These are phyloP conservation scores for Talaromyces sp. DNA, from an alignment of 2,329 filamentous ascomycete genomes.

Conservation along the genomic window DNA sequence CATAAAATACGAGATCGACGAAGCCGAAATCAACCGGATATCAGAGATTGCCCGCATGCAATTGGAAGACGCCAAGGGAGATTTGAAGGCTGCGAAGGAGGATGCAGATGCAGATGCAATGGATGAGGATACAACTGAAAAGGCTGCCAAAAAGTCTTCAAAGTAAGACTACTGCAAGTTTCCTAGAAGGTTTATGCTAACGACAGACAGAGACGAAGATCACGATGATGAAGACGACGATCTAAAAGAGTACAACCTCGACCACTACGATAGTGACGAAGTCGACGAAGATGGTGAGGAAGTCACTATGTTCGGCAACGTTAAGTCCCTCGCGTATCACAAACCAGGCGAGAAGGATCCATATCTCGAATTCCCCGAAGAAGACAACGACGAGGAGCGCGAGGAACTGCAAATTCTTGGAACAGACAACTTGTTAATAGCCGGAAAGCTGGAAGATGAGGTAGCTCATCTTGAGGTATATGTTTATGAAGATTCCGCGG, in stretches of 20 bases:
- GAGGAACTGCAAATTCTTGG: conserved; percentile 91
- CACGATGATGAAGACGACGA: conserved; percentile 84
- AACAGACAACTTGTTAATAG: conserved; percentile 87
- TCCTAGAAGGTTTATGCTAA: neutral
- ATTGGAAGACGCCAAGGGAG: conserved; percentile 87
- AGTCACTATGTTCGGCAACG: conserved; percentile 91
- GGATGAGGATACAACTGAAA: conserved; percentile 24
- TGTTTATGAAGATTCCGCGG: conserved; percentile 90
- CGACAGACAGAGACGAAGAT: conserved; percentile 28
- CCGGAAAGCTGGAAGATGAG: conserved; percentile 94
- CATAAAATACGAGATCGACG: conserved; percentile 70
- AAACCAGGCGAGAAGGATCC: conserved; percentile 92
- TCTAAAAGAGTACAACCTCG: conserved; percentile 91
- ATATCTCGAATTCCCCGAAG: conserved; percentile 83
- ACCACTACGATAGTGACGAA: conserved; percentile 88
- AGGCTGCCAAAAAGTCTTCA: conserved; percentile 21
- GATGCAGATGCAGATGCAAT: conserved; percentile 40
- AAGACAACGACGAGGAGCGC: conserved; percentile 81
- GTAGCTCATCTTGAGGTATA: conserved; percentile 95
- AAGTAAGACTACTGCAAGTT: neutral
- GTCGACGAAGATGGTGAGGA: conserved; percentile 64
- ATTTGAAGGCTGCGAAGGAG: conserved; percentile 69
- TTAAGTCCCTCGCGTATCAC: conserved; percentile 91
- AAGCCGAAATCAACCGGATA: conserved; percentile 72
- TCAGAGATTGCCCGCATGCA: conserved; percentile 71